Evolutionary conservation across 2,329 filamentous ascomycete genomes (phyloP).

Genomic region (Cladosporium sp.): DNA sequence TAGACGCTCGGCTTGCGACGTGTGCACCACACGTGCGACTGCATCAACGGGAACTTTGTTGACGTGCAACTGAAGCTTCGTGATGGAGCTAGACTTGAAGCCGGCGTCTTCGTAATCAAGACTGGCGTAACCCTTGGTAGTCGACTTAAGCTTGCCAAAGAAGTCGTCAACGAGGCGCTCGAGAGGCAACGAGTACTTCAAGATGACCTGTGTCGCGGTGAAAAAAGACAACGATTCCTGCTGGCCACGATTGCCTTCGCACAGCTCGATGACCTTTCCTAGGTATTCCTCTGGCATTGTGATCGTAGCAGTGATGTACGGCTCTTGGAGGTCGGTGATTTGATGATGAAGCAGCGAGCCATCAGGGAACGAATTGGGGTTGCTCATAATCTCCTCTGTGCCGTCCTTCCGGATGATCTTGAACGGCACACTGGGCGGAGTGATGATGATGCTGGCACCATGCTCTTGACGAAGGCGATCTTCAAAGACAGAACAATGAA

Average conservation of each 20-base stretch:
- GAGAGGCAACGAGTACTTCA: constrained; percentile 85
- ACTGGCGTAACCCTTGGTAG: constrained; percentile 90
- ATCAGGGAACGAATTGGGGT: constrained; percentile 84
- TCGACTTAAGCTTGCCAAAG: constrained; percentile 91
- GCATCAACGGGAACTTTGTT: constrained; percentile 93
- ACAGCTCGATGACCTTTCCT: constrained; percentile 90
- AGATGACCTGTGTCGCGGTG: constrained; percentile 83
- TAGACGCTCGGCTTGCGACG: constrained; percentile 72
- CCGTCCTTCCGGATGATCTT: constrained; percentile 76
- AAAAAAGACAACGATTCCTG: constrained; percentile 90
- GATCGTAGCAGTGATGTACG: constrained; percentile 76
- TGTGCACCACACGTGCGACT: constrained; percentile 83
- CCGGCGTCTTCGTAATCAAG: constrained; percentile 96
- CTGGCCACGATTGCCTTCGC: constrained; percentile 80
- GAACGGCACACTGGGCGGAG: constrained; percentile 89
- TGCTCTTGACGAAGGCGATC: constrained; percentile 92
- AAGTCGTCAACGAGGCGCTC: constrained; percentile 92
- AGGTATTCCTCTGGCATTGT: constrained; percentile 92
- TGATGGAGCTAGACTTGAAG: constrained; percentile 72
- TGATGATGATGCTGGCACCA: constrained; percentile 92
- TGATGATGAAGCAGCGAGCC: constrained; percentile 53
- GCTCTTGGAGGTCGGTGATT: constrained; percentile 62
- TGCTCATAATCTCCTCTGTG: constrained; percentile 72
- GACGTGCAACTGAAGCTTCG: constrained; percentile 87
- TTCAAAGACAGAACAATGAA: constrained; percentile 99